A percentile compares a stretch with the other conserved stretches of the same genome.
Conservation (phyloP, 208 protist species). For the Wallacemonas rigidus region DNA sequence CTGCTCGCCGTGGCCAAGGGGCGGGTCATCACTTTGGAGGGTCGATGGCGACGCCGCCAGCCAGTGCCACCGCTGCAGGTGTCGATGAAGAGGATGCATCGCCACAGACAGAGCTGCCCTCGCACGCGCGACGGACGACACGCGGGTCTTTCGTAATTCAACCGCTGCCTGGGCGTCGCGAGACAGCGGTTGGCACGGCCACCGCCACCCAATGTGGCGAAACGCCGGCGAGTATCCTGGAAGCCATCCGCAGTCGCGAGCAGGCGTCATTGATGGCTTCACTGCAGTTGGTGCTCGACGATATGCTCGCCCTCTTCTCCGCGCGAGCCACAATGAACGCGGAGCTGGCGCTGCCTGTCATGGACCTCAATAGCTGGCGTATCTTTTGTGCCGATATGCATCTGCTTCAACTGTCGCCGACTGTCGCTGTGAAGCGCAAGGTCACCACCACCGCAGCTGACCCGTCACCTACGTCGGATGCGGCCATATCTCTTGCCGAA, state of each 20-base stretch:
- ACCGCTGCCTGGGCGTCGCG: not conserved
- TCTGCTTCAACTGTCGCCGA: slow-evolving; percentile 35
- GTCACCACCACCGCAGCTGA: slow-evolving; percentile 9
- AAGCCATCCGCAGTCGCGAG: slow-evolving; percentile 29
- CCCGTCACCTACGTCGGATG: too few species aligned
- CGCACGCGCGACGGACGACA: too few species aligned
- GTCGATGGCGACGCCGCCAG: too few species aligned
- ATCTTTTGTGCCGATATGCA: slow-evolving; percentile 71
- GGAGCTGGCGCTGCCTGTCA: slow-evolving; percentile 67
- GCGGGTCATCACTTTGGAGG: too few species aligned
- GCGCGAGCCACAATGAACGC: slow-evolving; percentile 47
- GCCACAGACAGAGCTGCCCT: too few species aligned
- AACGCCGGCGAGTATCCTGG: slow-evolving; percentile 5
- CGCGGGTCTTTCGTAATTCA: slow-evolving; percentile 3
- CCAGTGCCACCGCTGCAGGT: too few species aligned
- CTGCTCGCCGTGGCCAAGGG: too few species aligned
- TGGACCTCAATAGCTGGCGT: slow-evolving; percentile 83
- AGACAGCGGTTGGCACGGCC: not conserved
- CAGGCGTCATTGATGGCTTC: slow-evolving; percentile 27
- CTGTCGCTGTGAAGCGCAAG: slow-evolving; percentile 17
- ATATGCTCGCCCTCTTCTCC: slow-evolving; percentile 75
- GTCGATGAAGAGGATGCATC: too few species aligned
- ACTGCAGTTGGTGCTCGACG: slow-evolving; percentile 32
- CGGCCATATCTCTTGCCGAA: not conserved
- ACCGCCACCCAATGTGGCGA: not conserved